Evolutionary conservation across 768 basidiomycete species (phyloP).

Genomic region (Erythrobasidium yunnanense): DNA sequence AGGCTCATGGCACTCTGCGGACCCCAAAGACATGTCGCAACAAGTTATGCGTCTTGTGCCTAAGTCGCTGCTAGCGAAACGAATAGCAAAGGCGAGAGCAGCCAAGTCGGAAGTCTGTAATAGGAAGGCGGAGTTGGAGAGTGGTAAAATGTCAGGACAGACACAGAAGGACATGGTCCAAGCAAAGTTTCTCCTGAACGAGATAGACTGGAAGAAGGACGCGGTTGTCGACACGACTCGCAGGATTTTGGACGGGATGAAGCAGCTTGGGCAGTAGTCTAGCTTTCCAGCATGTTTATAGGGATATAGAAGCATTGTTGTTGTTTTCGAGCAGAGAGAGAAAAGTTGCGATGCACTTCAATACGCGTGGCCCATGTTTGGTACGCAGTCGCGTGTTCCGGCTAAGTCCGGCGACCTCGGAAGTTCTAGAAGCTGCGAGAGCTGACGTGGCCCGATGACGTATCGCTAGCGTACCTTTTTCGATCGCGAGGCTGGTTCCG

Average conservation of each 20-base stretch:
- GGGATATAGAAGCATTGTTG: too few species aligned
- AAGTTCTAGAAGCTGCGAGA: too few species aligned
- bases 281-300: too few species aligned
- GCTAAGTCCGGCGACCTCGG: too few species aligned
- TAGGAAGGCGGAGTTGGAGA: not conserved
- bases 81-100: slow-evolving; percentile 3
- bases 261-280: not conserved
- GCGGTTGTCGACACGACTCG: not conserved
- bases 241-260: not conserved
- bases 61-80: not conserved
- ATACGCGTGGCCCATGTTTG: too few species aligned
- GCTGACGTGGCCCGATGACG: too few species aligned
- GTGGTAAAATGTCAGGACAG: too few species aligned
- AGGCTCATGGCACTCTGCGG: not conserved
- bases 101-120: not conserved
- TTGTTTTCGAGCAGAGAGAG: too few species aligned
- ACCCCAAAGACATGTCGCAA: not conserved
- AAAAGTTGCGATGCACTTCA: too few species aligned
- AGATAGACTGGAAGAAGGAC: slow-evolving; percentile 10
- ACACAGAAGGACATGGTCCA: not conserved
- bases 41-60: not conserved
- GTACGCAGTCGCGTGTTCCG: too few species aligned
- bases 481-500: too few species aligned
- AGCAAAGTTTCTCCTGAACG: slow-evolving; percentile 8
- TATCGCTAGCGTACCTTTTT: too few species aligned